Base-by-base conservation (phyloP, 257 asterid species). In the Fraxinus pennsylvanica region DNA sequence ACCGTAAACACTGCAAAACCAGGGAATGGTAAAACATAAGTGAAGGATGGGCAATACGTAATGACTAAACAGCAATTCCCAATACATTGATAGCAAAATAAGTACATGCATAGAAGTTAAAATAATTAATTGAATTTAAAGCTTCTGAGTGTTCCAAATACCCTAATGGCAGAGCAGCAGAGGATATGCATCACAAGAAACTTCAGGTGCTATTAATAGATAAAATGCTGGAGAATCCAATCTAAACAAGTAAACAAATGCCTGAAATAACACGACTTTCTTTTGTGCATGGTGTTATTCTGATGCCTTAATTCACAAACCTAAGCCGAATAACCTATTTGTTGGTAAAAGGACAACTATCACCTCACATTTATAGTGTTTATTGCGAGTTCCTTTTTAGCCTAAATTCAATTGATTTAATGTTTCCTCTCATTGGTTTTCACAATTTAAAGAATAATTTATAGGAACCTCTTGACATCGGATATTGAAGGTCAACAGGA, bases 1-100 rank as follows among this genome's bases (percentile, higher is more conserved):
- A 38, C 96, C 98, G 77, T 94, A 90, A 21, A 81, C 84, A 83
- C 97, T 94, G 93, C 82, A 86, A 77, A 70, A 32, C 75, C 61
- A 59, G 73, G 13, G 59, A 4, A 47, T 47, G 57, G 57, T 47
- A 47, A 47, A 47, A 47, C n/a, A 14, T 47, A 47, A 47, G 6
- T 47, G 57, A 39, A 39, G 13, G 45, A 39, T 15, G 57, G 57
- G 57, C 38, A 35, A 35, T 5, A 35, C 38, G 6, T 7, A 35
- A 3, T 32, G 35, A 32, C 35, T 3, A 3, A 32, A 32, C 35
- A 32, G 19, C 67, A 76, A 66, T 41, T 4, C 66, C 63, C 45
- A 65, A 83, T 50, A 29, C 39, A 59, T 25, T 21, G 70, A 76
- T n/a, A 65, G 68, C 32, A 74, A 30, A 30, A 30, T 30, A 30